These are phyloP conservation scores for Ceratonia siliqua DNA, from an alignment of 306 rosid species.

Conservation along the genomic window DNA sequence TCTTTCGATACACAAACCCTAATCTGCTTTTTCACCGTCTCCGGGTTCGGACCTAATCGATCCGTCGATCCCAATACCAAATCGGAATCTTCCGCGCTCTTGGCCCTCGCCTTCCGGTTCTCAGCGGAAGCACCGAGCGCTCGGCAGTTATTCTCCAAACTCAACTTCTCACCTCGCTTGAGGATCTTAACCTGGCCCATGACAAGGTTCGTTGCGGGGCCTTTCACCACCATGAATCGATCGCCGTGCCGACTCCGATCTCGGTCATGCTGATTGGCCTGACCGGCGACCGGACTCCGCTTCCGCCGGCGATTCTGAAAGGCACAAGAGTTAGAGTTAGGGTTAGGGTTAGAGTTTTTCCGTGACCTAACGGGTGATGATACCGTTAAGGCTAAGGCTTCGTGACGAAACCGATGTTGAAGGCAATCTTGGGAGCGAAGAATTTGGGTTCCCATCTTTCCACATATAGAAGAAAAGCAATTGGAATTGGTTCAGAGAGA, in stretches of 20 bases:
- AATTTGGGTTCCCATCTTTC: slow-evolving; percentile 58
- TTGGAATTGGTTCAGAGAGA: too few species aligned
- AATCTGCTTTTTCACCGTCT: slow-evolving; percentile 60
- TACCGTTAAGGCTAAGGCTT: slow-evolving; percentile 35
- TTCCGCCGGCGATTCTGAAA: slow-evolving; percentile 51
- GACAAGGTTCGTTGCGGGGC: slow-evolving; percentile 38
- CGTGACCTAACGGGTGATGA: slow-evolving; percentile 15
- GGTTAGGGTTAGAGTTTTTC: slow-evolving; percentile 19
- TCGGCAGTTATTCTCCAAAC: background rate
- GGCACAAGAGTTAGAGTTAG: slow-evolving; percentile 21
- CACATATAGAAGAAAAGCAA: background rate
- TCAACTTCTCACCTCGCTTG: slow-evolving; percentile 70
- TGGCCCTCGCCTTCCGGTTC: slow-evolving; percentile 24
- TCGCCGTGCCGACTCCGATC: slow-evolving; percentile 23
- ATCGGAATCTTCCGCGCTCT: slow-evolving; percentile 32
- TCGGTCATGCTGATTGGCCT: slow-evolving; percentile 14
- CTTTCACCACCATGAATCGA: slow-evolving; percentile 31
- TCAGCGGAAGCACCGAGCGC: background rate
- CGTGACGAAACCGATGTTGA: slow-evolving; percentile 41
- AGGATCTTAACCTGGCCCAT: slow-evolving; percentile 80
- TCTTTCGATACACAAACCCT: slow-evolving; percentile 52
- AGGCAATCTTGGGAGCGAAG: slow-evolving; percentile 53
- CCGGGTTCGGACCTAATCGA: slow-evolving; percentile 74
- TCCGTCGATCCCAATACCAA: slow-evolving; percentile 61
- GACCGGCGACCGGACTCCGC: slow-evolving; percentile 46